Evolutionary conservation across 2,329 filamentous ascomycete genomes (phyloP).

Genomic region (Ascocoryne sarcoides): DNA sequence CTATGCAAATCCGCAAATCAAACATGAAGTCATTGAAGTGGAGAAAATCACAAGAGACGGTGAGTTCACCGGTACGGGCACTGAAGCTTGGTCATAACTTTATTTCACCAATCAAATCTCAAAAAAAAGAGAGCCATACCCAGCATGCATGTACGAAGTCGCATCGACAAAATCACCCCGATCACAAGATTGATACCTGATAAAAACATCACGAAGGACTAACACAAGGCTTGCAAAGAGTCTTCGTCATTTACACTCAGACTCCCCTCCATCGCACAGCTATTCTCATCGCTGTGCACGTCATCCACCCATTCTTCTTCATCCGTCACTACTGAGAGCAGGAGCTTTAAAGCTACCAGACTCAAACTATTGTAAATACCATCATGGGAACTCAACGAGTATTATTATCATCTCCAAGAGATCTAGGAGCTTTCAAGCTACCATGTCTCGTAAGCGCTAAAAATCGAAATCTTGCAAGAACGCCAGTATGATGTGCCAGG

Average conservation of each 20-base stretch:
- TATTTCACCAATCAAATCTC: too few relatives aligned
- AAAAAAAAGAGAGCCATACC: too few relatives aligned
- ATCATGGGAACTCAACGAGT: slow-evolving; percentile 9
- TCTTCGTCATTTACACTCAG: not conserved
- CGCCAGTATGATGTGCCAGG: slow-evolving; percentile 26
- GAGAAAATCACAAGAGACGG: too few relatives aligned
- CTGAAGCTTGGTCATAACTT: too few relatives aligned
- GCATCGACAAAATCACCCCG: too few relatives aligned
- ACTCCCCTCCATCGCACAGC: slow-evolving; percentile 5
- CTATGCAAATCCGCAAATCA: not conserved
- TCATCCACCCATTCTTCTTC: slow-evolving; percentile 3
- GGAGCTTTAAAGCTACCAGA: slow-evolving; percentile 29
- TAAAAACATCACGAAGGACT: not conserved
- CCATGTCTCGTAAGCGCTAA: slow-evolving; percentile 23
- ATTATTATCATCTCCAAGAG: too few relatives aligned
- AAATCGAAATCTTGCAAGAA: slow-evolving; percentile 21
- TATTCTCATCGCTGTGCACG: slow-evolving; percentile 2
- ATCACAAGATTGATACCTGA: not conserved
- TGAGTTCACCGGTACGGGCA: too few relatives aligned
- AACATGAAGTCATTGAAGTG: not conserved
- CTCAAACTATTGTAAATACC: slow-evolving; percentile 15
- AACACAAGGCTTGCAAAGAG: not conserved
- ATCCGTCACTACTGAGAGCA: slow-evolving; percentile 12
- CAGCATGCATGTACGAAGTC: too few relatives aligned
- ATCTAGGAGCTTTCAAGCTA: slow-evolving; percentile 31